Percentiles rank a stretch among this genome's conserved stretches.
Evolutionary conservation across 352 stramenopile genomes (phyloP).

Genomic region (Plasmopara muralis): DNA sequence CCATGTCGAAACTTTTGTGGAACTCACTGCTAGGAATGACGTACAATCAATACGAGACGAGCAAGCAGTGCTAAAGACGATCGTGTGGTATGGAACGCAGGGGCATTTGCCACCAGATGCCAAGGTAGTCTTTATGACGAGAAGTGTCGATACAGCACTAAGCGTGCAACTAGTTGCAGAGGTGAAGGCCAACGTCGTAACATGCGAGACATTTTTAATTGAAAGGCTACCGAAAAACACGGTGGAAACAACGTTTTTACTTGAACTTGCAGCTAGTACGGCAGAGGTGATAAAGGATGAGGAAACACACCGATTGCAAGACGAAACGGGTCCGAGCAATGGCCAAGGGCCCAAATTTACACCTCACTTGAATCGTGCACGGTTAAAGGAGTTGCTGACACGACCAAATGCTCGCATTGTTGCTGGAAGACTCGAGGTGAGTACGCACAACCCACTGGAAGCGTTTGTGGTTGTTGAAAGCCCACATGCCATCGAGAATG

Average conservation of each 20-base stretch:
- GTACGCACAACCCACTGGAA: slow-evolving; percentile 62
- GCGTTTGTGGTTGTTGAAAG: slow-evolving; percentile 58
- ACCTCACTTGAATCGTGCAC: slow-evolving; percentile 34
- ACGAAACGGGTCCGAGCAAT: slow-evolving; percentile 22
- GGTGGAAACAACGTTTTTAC: slow-evolving; percentile 31
- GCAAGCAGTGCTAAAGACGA: slow-evolving; percentile 45
- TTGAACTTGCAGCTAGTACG: slow-evolving; percentile 57
- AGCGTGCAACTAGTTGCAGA: slow-evolving; percentile 28
- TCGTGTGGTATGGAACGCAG: slow-evolving; percentile 54
- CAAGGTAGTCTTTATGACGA: slow-evolving; percentile 53
- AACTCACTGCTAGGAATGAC: slow-evolving; percentile 33
- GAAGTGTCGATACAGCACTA: slow-evolving; percentile 36
- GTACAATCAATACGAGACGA: slow-evolving; percentile 30
- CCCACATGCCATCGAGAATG: slow-evolving; percentile 35
- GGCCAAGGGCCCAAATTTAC: slow-evolving; percentile 35
- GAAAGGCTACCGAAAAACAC: slow-evolving; percentile 31
- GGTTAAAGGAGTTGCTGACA: slow-evolving; percentile 33
- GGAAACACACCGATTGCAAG: slow-evolving; percentile 24
- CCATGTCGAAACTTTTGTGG: slow-evolving; percentile 48
- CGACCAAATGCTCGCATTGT: slow-evolving; percentile 25
- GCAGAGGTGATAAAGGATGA: slow-evolving; percentile 48
- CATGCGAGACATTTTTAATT: slow-evolving; percentile 46
- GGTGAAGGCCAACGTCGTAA: slow-evolving; percentile 47
- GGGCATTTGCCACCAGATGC: slow-evolving; percentile 29
- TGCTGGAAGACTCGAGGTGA: slow-evolving; percentile 61